phyloP scores from a whole-genome alignment of 179 eudicot species.

The Drosera spatulata region DNA sequence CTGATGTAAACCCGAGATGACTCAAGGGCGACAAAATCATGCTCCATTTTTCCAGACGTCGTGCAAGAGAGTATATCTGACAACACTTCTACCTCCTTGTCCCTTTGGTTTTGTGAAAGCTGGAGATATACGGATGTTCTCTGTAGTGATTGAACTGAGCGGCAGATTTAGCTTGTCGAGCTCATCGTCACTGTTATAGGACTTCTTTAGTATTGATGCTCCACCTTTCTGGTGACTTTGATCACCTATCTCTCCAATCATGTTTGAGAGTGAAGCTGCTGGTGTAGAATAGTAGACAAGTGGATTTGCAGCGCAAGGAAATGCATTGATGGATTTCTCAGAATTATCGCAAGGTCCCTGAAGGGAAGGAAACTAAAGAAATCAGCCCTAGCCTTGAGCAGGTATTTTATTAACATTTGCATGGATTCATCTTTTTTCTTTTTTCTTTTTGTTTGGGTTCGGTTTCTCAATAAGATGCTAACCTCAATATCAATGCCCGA shows the following conservation, averaged over 20 bases:
- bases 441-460: too few species aligned
- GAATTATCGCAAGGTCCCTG: constrained; percentile 37
- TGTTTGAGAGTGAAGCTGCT: constrained; percentile 29
- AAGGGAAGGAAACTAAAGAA: constrained; percentile 6
- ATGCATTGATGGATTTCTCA: constrained; percentile 21
- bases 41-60: constrained; percentile 68
- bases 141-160: constrained; percentile 39
- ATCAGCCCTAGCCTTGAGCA: not conserved
- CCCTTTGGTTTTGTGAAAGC: constrained; percentile 34
- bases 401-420: too few species aligned
- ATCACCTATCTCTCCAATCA: constrained; percentile 45
- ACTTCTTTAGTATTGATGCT: constrained; percentile 60
- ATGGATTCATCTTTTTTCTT: too few species aligned
- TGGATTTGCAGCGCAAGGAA: constrained; percentile 64
- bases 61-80: constrained; percentile 65
- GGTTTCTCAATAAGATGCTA: constrained; percentile 6
- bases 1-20: not conserved
- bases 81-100: constrained; percentile 41
- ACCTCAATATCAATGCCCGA: constrained; percentile 65
- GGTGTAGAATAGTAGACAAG: constrained; percentile 55
- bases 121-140: constrained; percentile 29
- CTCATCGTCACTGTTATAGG: constrained; percentile 88
- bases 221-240: constrained; percentile 35
- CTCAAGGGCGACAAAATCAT: constrained; percentile 12
- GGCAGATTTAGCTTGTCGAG: constrained; percentile 70